These are phyloP conservation scores for Orbilia brochopaga DNA, from an alignment of 2,329 filamentous ascomycete species.

Conservation along the genomic window DNA sequence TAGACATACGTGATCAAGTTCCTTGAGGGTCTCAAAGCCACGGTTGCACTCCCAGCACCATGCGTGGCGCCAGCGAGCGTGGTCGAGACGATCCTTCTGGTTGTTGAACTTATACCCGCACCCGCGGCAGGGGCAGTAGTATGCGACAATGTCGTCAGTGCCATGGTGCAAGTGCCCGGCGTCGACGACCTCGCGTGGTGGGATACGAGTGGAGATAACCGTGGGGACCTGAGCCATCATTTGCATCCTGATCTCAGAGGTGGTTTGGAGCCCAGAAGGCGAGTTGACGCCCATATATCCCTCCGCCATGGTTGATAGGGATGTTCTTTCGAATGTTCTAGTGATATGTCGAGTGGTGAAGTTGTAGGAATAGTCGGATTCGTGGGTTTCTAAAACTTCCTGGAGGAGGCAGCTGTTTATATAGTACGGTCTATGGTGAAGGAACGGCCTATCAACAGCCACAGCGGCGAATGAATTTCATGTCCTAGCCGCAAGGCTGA, in stretches of 20 bases:
- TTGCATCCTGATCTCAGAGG: slow-evolving; percentile 14
- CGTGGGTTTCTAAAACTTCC: too few relatives aligned
- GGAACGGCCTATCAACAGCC: too few relatives aligned
- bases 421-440: too few relatives aligned
- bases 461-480: too few relatives aligned
- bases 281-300: not conserved
- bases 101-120: slow-evolving; percentile 18
- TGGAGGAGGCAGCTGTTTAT: too few relatives aligned
- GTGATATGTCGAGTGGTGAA: too few relatives aligned
- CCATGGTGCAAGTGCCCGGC: not conserved
- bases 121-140: slow-evolving; percentile 5
- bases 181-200: not conserved
- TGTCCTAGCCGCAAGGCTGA: too few relatives aligned
- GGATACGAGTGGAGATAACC: slow-evolving; percentile 11
- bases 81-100: slow-evolving; percentile 33
- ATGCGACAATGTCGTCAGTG: not conserved
- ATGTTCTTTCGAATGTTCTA: too few relatives aligned
- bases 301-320: not conserved
- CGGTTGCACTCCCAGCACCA: slow-evolving; percentile 33
- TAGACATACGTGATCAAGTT: slow-evolving; percentile 10
- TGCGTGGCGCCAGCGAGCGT: slow-evolving; percentile 33
- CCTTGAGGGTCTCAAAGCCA: not conserved
- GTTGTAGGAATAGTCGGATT: too few relatives aligned
- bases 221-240: slow-evolving; percentile 23
- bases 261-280: not conserved